Evolutionary conservation across 208 protist species (phyloP).

Genomic region (Sergeia podlipaevii): DNA sequence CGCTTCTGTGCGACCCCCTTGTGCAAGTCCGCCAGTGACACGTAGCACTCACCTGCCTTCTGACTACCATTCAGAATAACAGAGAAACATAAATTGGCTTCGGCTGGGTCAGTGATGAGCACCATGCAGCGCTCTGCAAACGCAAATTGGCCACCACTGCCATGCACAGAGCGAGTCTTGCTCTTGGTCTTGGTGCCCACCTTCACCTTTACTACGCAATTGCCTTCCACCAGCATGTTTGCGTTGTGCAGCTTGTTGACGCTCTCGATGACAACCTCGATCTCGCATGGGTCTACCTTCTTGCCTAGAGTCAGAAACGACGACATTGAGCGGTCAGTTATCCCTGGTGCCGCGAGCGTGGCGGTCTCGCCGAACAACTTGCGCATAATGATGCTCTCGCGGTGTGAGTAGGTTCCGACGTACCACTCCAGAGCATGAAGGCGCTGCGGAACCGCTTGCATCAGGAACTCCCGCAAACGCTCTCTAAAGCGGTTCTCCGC

Average conservation of each 20-base stretch:
- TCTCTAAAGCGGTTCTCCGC: constrained; percentile 71
- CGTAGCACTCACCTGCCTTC: constrained; percentile 51
- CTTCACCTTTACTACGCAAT: constrained; percentile 55
- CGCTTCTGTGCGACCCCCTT: constrained; percentile 40
- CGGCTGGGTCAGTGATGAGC: too few relatives aligned
- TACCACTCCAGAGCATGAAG: constrained; percentile 82
- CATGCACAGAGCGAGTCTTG: constrained; percentile 24
- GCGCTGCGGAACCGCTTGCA: constrained; percentile 24
- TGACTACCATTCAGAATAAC: constrained; percentile 41
- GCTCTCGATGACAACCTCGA: constrained; percentile 37
- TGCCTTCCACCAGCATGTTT: constrained; percentile 26
- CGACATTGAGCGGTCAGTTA: too few relatives aligned
- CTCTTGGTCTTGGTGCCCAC: constrained; percentile 27
- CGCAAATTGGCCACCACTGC: constrained; percentile 37
- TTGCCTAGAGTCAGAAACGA: constrained; percentile 6
- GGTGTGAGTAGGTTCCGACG: constrained; percentile 54
- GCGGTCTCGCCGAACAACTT: constrained; percentile 19
- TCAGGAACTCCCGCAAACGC: constrained; percentile 50
- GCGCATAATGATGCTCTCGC: constrained; percentile 32
- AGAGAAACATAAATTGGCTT: constrained; percentile 27
- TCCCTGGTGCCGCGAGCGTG: constrained; percentile 2
- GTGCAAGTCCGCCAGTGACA: constrained; percentile 55
- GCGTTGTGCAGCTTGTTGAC: constrained; percentile 51
- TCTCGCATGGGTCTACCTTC: constrained; percentile 11
- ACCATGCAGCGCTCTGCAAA: too few relatives aligned